Conservation (phyloP, 306 rosid species). For the Oemleria cerasiformis region DNA sequence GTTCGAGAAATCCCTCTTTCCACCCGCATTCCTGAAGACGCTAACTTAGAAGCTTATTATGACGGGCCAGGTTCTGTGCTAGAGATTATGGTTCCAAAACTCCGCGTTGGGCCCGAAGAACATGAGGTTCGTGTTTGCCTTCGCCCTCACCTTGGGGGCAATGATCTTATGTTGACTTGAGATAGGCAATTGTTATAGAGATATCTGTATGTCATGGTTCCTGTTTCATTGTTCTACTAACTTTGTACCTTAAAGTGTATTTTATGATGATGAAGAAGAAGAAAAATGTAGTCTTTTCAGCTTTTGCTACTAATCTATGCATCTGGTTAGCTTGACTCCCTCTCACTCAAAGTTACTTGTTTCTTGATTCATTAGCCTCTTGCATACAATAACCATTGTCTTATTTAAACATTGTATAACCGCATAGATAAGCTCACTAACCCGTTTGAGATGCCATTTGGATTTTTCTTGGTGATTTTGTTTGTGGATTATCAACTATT, state of each 20-base stretch:
- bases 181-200: slow-evolving; percentile 26
- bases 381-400: too few species aligned
- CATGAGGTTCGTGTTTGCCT: slow-evolving; percentile 96
- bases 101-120: slow-evolving; percentile 72
- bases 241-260: slow-evolving; percentile 36
- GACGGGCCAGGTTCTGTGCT: slow-evolving; percentile 88
- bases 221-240: slow-evolving; percentile 35
- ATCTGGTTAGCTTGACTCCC: slow-evolving; percentile 21
- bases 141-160: slow-evolving; percentile 81
- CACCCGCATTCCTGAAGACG: slow-evolving; percentile 89
- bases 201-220: slow-evolving; percentile 33
- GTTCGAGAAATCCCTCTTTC: slow-evolving; percentile 81
- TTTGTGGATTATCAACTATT: too few species aligned
- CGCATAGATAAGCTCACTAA: too few species aligned
- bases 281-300: slow-evolving; percentile 23
- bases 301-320: slow-evolving; percentile 27
- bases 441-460: too few species aligned
- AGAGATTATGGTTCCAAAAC: slow-evolving; percentile 93
- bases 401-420: too few species aligned
- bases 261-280: slow-evolving; percentile 21
- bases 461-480: too few species aligned
- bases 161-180: slow-evolving; percentile 75
- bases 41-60: slow-evolving; percentile 85
- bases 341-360: background rate
- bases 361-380: slow-evolving; percentile 3